Evolutionary conservation across 139 green algal genomes (phyloP), one percentile per base, ranked within the genome.

Genomic region (Nannochloris sp.): DNA sequence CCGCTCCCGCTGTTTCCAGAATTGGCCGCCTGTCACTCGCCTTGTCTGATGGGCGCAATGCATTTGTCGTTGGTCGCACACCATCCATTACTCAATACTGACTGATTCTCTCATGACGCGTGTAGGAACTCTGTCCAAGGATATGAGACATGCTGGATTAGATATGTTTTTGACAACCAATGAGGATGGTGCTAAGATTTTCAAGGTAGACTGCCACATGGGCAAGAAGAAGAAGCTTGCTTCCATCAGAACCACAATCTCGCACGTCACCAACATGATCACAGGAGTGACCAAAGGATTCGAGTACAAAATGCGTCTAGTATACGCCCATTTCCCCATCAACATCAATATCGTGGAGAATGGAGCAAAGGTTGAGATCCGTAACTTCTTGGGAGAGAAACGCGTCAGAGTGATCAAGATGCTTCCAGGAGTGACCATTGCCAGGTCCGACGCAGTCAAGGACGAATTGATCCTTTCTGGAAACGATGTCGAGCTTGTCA

Each of bases 351-450:
- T 99, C 67, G 84, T 88, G 69, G 65, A 91, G 60, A 66, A 56
- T 28, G 77, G 78, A 67, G 69, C 71, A 16, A 63, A 68, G 36
- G 74, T 99, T 17, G 93, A 99, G 81, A 92, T 99, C 63, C 82
- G 93, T 55, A 99, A 99, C 79, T 99, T 99, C 84, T 75, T 99
- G 66, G 94, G 94, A 49, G 94, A 99, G 91, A 99, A 98, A 90
- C 82, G 87, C 48, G 89, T 97, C 49, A 85, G 93, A 28, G 81
- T 84, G 17, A 85, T 98, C 13, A 68, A 89, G 20, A 97, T 99
- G 94, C 84, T 96, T 11, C 73, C 85, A 12, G 87, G 87, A 29
- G 85, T 96, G 17, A 95, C 71, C 57, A 79, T 92, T 59, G 73
- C 74, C 17, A 80, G 91, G 48, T 86, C 77, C 5, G 69, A 87